Evolutionary conservation across 352 stramenopile species (phyloP).

Genomic region (Phytophthora hybrid): DNA sequence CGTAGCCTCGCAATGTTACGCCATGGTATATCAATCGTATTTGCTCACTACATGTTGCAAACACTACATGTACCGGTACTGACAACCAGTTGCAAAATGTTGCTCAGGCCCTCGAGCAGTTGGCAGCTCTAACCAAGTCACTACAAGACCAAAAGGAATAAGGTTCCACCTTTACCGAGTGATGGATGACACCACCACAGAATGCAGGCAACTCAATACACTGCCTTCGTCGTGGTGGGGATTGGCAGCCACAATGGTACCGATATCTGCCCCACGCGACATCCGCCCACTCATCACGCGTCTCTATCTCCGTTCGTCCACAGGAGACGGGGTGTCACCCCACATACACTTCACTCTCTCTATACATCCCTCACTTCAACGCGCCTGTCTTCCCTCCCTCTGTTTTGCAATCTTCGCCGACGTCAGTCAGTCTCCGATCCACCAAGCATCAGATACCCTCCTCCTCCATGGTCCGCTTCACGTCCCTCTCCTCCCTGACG

Average conservation of each 20-base stretch:
- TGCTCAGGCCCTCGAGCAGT: neutral
- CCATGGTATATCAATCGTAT: neutral
- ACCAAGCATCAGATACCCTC: neutral
- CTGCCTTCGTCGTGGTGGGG: too few species aligned
- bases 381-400: neutral
- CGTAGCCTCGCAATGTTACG: slow-evolving; percentile 11
- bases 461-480: slow-evolving; percentile 48
- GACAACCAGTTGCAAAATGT: neutral
- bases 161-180: neutral
- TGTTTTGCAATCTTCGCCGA: neutral
- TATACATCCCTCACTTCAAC: neutral
- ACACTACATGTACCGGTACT: neutral
- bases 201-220: too few species aligned
- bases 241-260: too few species aligned
- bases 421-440: slow-evolving; percentile 7
- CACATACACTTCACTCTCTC: neutral
- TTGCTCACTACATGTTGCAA: neutral
- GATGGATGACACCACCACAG: too few species aligned
- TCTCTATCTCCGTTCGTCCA: neutral
- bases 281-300: too few species aligned
- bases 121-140: neutral
- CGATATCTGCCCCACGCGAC: too few species aligned
- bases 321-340: neutral
- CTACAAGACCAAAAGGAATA: neutral
- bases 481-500: slow-evolving; percentile 26